A percentile compares a stretch with the other conserved stretches of the same genome.
Conservation (phyloP, 805 yeast genomes). For the Scheffersomyces stipitis region DNA sequence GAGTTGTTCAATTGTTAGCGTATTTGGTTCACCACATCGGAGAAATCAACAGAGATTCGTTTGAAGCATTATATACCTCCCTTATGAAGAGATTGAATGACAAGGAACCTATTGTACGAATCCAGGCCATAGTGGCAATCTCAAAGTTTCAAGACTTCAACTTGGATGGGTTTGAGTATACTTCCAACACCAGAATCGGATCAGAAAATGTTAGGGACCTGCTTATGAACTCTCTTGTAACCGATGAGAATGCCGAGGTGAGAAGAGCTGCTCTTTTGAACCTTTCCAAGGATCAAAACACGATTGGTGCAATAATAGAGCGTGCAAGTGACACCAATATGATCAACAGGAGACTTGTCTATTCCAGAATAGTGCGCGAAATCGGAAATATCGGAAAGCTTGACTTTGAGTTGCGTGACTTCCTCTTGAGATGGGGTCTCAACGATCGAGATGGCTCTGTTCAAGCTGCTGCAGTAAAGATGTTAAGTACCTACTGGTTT, state of each 20-base stretch:
- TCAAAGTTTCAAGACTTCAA: constrained; percentile 65
- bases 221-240: constrained; percentile 47
- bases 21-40: constrained; percentile 68
- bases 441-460: constrained; percentile 82
- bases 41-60: constrained; percentile 72
- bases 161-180: constrained; percentile 34
- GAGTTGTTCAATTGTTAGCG: constrained; percentile 76
- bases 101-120: constrained; percentile 73
- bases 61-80: constrained; percentile 59
- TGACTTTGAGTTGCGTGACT: constrained; percentile 57
- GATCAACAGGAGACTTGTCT: constrained; percentile 70
- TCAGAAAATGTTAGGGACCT: constrained; percentile 9
- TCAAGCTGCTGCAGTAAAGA: constrained; percentile 63
- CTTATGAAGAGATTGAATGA: constrained; percentile 66
- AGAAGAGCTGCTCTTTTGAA: constrained; percentile 80
- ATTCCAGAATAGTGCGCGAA: constrained; percentile 63
- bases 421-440: constrained; percentile 78
- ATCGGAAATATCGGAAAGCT: constrained; percentile 60
- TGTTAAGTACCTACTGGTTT: constrained; percentile 76
- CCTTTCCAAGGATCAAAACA: constrained; percentile 52
- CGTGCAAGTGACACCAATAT: constrained; percentile 81
- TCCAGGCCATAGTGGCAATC: constrained; percentile 80
- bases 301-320: constrained; percentile 63
- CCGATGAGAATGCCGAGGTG: constrained; percentile 86
- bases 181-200: neutral